These are phyloP conservation scores for Carpinus viminea DNA, from an alignment of 306 rosid genomes.

Conservation along the genomic window DNA sequence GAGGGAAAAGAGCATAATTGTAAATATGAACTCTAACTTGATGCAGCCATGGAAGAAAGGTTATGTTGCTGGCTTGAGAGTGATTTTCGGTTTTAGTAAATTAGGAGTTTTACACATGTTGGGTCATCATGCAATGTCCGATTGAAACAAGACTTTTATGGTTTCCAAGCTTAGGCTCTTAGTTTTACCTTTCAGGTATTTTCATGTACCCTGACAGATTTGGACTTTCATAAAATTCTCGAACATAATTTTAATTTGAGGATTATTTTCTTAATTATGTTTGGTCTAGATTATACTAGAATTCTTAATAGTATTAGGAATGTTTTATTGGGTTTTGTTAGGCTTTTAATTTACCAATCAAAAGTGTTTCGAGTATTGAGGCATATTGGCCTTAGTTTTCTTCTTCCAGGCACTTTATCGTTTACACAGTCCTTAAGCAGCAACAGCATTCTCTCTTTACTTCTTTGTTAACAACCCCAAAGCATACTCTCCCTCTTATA, in stretches of 20 bases:
- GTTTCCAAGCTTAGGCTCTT: neutral
- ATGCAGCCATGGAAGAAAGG: neutral
- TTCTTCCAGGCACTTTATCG: neutral
- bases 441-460: too few species aligned
- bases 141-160: neutral
- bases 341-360: neutral
- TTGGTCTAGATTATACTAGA: neutral
- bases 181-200: neutral
- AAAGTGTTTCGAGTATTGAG: neutral
- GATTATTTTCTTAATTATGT: neutral
- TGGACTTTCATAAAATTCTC: neutral
- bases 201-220: neutral
- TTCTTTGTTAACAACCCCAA: too few species aligned
- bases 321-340: neutral
- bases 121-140: neutral
- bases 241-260: neutral
- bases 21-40: neutral
- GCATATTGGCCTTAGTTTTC: neutral
- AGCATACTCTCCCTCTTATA: too few species aligned
- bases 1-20: neutral
- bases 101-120: neutral
- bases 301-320: neutral
- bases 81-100: neutral
- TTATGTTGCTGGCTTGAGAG: neutral
- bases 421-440: too few species aligned